Base-by-base conservation (phyloP, 768 basidiomycete species). In the Hericium coralloides region DNA sequence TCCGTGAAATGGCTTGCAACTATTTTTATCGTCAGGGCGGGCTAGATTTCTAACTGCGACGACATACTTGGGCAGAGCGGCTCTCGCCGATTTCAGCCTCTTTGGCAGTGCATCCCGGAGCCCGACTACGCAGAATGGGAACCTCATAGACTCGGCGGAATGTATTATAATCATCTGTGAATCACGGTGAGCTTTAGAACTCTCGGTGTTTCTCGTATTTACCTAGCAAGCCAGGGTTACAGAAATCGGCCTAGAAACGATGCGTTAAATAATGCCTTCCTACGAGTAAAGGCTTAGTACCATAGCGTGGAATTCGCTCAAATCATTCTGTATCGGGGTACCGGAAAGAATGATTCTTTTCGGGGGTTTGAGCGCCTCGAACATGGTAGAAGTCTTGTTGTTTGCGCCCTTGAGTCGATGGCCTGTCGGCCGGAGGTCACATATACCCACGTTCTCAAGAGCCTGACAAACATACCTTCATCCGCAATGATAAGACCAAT, bases 291-390 rank as follows among this genome's bases (percentile, higher is more conserved):
- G 10, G 31, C 31, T 9, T 31, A 9, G 4, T 61, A 93, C 94
- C 95, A 98, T 98, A 4, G 93, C 82, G 70, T 97, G 95, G 66
- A 95, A 95, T 69, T 99, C 97, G 60, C 87, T 76, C 26, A 99
- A 72, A 68, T 98, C 92, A 70, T 99, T 99, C 68, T 98, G 97
- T 43, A 99, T 90, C 0, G 97, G 97, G 1, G 97, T 99, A 36
- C 97, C 97, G 0, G 94, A 94, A 3, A 99, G 76, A 38, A 99
- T 95, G 59, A 98, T 78, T 38, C 95, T 74, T 22, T 91, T 77
- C 12, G 78, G 79, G 2, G 92, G 92, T 50, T 78, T 78, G 26
- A 99, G 73, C 4, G 80, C 77, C 53, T 86, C 84, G 65, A 99
- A 91, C 80, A 94, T 89, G 50, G 80, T 79, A 2, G 87, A 87